A percentile compares a stretch with the other conserved stretches of the same genome.
Evolutionary conservation across 768 basidiomycete species (phyloP).

Genomic region (Mycena vitilis): DNA sequence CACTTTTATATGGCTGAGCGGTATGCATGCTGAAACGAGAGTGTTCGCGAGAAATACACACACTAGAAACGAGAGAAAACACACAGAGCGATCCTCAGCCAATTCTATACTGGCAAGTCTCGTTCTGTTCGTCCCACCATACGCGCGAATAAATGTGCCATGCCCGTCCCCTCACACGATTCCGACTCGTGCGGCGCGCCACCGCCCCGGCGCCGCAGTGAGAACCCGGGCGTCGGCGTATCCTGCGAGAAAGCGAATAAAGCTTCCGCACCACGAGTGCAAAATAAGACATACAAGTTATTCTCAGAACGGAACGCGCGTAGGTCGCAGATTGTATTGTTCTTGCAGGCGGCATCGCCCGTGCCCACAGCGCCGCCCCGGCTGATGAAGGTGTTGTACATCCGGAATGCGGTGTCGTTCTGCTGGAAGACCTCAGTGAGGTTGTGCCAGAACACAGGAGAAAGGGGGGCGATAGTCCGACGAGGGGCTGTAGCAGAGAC

Average conservation of each 20-base stretch:
- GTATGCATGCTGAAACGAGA: too few species aligned
- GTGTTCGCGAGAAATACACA: too few species aligned
- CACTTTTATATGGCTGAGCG: too few species aligned
- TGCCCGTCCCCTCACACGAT: constrained; percentile 20
- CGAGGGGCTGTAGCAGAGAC: constrained; percentile 49
- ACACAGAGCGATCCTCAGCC: too few species aligned
- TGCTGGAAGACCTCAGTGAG: constrained; percentile 48
- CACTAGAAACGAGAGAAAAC: too few species aligned
- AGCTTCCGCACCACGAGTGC: too few species aligned
- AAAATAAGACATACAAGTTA: constrained; percentile 37
- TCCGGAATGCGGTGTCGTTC: constrained; percentile 46
- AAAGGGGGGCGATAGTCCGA: constrained; percentile 42
- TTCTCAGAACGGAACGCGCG: constrained; percentile 44
- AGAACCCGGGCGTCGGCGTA: constrained; percentile 11
- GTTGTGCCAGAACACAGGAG: constrained; percentile 55
- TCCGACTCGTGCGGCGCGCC: constrained; percentile 4
- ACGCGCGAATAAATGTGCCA: constrained; percentile 13
- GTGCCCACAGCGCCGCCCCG: constrained; percentile 42
- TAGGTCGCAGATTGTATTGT: constrained; percentile 47
- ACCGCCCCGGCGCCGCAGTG: constrained; percentile 4
- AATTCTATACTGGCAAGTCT: neutral
- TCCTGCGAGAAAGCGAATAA: neutral
- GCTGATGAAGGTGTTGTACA: constrained; percentile 44
- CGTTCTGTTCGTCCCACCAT: constrained; percentile 3
- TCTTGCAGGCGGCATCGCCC: constrained; percentile 43